Conservation (phyloP, 352 stramenopile species). For the Pythium aristosporum region DNA sequence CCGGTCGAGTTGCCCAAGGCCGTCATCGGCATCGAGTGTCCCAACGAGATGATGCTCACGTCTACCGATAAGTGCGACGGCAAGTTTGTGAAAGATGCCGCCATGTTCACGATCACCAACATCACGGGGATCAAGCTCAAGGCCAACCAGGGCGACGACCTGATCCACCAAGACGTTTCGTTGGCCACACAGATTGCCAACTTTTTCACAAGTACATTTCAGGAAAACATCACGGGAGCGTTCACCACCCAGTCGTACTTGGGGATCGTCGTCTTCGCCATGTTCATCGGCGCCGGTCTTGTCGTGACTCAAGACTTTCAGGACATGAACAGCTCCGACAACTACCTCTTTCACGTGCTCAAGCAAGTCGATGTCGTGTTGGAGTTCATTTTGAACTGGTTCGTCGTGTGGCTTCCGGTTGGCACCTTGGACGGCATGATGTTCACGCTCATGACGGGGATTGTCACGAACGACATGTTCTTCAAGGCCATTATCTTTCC, state of each 20-base stretch:
- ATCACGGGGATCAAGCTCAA: constrained; percentile 48
- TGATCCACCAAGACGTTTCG: constrained; percentile 36
- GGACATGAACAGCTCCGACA: constrained; percentile 32
- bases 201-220: constrained; percentile 53
- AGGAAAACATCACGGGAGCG: constrained; percentile 55
- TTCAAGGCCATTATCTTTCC: constrained; percentile 40
- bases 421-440: constrained; percentile 52
- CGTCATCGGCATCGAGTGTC: constrained; percentile 46
- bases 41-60: constrained; percentile 50
- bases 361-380: constrained; percentile 59
- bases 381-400: constrained; percentile 70
- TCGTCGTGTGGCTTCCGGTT: constrained; percentile 51
- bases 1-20: constrained; percentile 26
- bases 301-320: constrained; percentile 48
- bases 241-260: constrained; percentile 49
- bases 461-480: constrained; percentile 35
- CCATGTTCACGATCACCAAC: constrained; percentile 40
- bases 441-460: constrained; percentile 51
- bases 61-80: constrained; percentile 25
- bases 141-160: constrained; percentile 22
- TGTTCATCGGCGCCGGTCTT: constrained; percentile 48
- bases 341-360: constrained; percentile 54
- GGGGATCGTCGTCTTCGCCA: constrained; percentile 54
- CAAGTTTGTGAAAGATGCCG: constrained; percentile 31
- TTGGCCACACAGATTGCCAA: constrained; percentile 46